Conservation (phyloP, 2,329 filamentous ascomycete genomes). For the Botrytis fragariae region DNA sequence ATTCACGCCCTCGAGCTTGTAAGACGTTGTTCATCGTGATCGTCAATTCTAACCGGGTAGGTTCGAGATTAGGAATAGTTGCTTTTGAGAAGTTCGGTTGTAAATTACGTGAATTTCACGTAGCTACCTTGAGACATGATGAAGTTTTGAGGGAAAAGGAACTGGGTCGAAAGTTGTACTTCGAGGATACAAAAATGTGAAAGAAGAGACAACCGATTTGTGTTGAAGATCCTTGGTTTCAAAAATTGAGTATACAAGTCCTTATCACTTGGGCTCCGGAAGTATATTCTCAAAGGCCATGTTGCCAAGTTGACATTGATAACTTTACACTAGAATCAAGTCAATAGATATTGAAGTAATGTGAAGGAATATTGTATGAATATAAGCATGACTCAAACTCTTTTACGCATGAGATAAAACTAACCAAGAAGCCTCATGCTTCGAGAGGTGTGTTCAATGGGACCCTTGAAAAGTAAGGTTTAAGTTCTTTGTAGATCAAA, state of each 20-base stretch:
- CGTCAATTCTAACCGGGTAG: neutral
- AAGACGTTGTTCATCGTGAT: neutral
- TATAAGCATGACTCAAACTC: neutral
- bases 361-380: no score
- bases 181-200: neutral
- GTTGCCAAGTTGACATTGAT: neutral
- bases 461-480: neutral
- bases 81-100: neutral
- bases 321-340: neutral
- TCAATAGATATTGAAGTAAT: neutral
- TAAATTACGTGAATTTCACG: neutral
- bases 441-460: neutral
- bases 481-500: neutral
- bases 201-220: neutral
- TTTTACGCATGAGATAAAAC: neutral
- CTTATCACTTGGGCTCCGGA: no score
- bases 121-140: neutral
- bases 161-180: neutral
- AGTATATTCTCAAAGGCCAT: neutral
- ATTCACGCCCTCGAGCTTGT: neutral
- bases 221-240: neutral
- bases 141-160: no score
- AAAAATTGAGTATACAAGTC: neutral
- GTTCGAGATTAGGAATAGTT: neutral
- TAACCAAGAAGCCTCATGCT: neutral